Evolutionary conservation across 495 filamentous ascomycete species (phyloP), one percentile per base, ranked within the genome.

Genomic region (Penicillium dipodomyicola): DNA sequence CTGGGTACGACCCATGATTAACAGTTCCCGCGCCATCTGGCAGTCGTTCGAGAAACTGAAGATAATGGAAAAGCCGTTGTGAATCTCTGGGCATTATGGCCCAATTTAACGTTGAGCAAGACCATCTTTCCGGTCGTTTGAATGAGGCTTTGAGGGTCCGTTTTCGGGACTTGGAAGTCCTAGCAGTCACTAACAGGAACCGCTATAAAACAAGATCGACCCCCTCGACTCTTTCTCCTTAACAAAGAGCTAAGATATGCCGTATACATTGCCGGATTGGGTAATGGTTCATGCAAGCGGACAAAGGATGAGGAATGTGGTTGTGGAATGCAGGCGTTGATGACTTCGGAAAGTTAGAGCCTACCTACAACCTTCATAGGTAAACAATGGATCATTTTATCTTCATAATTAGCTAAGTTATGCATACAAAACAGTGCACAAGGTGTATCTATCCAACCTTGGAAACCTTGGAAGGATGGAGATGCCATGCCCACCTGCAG

Each of bases 1-100:
- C 19, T 10, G 23, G 17, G 52, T 47, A 29, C 44, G 64, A 44
- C 68, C 65, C 70, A 68, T 71, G 15, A 20, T 69, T 58, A 59
- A 51, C 15, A 44, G 54, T 15, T 49, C 52, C 7, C 22, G 46
- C 49, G 45, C 29, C 52, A 53, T 40, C 43, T 57, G 19, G 11
- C 33, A 22, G 33, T 20, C 15, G 29, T 23, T 20, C 48, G 22
- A 12, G 7, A 17, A 22, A 35, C 27, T 4, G 37, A 49, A n/a
- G 19, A 49, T 9, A 33, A 46, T 39, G 33, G 23, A 42, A 46
- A 54, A 23, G 25, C 17, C 42, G 49, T 56, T 23, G 4, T 39
- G 22, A 37, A 14, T 3, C 1, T 12, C 20, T 27, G 39, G 60
- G 35, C 3, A 33, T 23, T 25, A 37, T 22, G 20, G 17, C 25